phyloP scores from a whole-genome alignment of 768 basidiomycete genomes.

The Mycena belliarum region DNA sequence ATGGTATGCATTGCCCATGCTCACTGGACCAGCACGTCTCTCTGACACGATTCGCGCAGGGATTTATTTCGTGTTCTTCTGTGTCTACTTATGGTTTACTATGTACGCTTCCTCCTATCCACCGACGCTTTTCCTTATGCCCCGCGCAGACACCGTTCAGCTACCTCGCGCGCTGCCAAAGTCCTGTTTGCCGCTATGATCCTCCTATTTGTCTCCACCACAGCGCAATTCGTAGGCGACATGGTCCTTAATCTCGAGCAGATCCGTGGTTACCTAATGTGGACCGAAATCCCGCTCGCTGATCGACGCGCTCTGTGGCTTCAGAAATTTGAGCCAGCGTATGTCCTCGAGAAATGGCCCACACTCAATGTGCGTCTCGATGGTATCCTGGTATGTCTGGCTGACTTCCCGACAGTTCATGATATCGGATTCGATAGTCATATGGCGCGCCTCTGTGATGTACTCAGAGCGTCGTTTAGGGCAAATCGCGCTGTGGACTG shows the following conservation, averaged over 20 bases:
- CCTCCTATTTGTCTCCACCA: constrained; percentile 15
- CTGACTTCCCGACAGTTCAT: constrained; percentile 3
- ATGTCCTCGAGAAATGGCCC: background rate
- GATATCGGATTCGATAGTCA: constrained; percentile 14
- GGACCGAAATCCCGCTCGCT: background rate
- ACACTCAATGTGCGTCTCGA: background rate
- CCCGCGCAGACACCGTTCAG: no score
- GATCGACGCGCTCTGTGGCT: background rate
- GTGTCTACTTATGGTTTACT: constrained; percentile 1
- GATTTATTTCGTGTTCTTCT: constrained; percentile 10
- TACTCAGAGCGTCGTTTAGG: background rate
- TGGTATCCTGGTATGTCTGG: background rate
- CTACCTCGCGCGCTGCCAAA: no score
- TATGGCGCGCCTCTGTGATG: constrained; percentile 16
- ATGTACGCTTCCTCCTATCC: background rate
- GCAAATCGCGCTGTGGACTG: background rate
- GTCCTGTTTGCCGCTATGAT: constrained; percentile 5
- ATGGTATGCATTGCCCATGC: background rate
- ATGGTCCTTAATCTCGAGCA: constrained; percentile 1
- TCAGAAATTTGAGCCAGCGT: background rate
- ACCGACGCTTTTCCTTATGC: background rate
- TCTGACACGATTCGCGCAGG: background rate
- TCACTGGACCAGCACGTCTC: background rate
- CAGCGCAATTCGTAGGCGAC: constrained; percentile 4
- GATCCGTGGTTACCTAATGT: constrained; percentile 1